Percentiles rank a stretch among this genome's conserved stretches.
These are phyloP conservation scores for Suillus placidus DNA, from an alignment of 768 basidiomycete genomes.

Conservation along the genomic window DNA sequence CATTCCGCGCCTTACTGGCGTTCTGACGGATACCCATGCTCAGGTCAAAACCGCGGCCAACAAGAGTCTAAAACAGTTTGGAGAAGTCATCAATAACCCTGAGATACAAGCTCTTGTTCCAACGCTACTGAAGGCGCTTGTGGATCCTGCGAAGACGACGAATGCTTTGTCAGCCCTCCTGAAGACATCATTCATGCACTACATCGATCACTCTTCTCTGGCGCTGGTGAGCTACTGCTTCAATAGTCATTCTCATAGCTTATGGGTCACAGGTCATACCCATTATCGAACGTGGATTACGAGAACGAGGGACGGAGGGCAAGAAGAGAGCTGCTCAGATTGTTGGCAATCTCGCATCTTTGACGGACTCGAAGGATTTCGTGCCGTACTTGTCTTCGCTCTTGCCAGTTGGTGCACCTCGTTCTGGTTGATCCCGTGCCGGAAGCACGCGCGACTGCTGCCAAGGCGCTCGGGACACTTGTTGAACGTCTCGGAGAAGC, in stretches of 20 bases:
- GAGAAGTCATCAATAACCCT: conserved; percentile 97
- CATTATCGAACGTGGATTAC: conserved; percentile 89
- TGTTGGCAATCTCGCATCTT: conserved; percentile 92
- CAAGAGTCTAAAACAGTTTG: conserved; percentile 95
- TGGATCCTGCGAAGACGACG: conserved; percentile 91
- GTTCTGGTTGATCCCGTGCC: conserved; percentile 98
- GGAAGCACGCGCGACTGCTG: conserved; percentile 95
- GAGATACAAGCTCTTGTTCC: conserved; percentile 93
- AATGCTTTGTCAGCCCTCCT: conserved; percentile 83
- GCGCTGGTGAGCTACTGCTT: conserved; percentile 65
- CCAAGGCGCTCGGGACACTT: conserved; percentile 94
- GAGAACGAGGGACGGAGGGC: conserved; percentile 89
- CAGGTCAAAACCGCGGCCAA: conserved; percentile 94
- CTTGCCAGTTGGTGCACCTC: conserved; percentile 85
- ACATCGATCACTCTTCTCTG: conserved; percentile 95
- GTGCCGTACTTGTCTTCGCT: conserved; percentile 91
- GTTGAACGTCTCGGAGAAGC: conserved; percentile 94
- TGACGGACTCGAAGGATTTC: conserved; percentile 90
- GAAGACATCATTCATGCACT: conserved; percentile 96
- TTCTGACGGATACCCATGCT: conserved; percentile 95
- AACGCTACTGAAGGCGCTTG: conserved; percentile 88
- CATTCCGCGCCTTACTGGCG: conserved; percentile 92
- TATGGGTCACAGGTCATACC: conserved; percentile 72
- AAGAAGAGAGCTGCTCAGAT: conserved; percentile 97
- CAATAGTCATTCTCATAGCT: conserved; percentile 3